Evolutionary conservation across 495 filamentous ascomycete species (phyloP), one percentile per base, ranked within the genome.

Genomic region (Aspergillus nidulans): DNA sequence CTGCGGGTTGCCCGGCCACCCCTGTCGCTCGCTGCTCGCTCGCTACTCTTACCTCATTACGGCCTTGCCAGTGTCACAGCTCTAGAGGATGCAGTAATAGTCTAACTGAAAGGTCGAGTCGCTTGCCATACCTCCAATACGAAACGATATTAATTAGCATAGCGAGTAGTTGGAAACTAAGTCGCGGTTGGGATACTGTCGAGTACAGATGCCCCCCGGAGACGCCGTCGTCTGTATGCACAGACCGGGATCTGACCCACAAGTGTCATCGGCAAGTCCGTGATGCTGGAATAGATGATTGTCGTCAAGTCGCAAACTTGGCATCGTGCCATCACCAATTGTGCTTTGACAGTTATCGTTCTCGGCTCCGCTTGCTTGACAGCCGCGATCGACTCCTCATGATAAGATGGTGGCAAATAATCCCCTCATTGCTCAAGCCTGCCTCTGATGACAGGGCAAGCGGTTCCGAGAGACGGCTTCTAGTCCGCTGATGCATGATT

Each of bases 201-300:
- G 18, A 38, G 21, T 53, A 12, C 9, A 43, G 16, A 41, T 18
- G 23, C n/a, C 49, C 42, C 26, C 53, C 61, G 61, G 61, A 52
- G 61, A 53, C 61, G 57, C 61, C 61, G 61, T 57, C 23, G 38
- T 49, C 49, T 49, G 47, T 50, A 43, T 21, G 40, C 40, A 24
- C 16, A 43, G n/a, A 5, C 40, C 9, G 40, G 40, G 40, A 43
- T 52, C 58, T 56, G 59, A 57, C 62, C 59, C 59, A 54, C 59
- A 60, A 39, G 52, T 60, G 54, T 60, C 57, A 60, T 65, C 63
- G 63, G 63, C 55, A 60, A 65, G 63, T 62, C 63, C 63, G 63
- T 62, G 53, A 48, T 49, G 57, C 52, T 52, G 55, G 48, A 20
- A 52, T 44, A 28, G 38, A 18, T 52, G 28, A 13, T 32, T 18